These are phyloP conservation scores for Sphagnum fallax DNA, from an alignment of 228 moss, liverwort and hornwort genomes.

Conservation along the genomic window DNA sequence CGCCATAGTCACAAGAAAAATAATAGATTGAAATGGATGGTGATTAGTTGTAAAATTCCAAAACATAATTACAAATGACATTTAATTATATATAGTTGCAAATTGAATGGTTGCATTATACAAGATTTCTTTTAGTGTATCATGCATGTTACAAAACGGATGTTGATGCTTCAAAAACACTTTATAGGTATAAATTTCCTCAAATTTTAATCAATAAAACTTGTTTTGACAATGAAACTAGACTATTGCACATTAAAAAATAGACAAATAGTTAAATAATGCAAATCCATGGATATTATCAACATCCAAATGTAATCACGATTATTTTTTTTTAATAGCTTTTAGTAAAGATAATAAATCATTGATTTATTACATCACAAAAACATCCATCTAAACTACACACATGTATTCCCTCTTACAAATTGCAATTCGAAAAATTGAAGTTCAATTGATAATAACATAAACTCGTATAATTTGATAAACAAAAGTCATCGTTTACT, in stretches of 20 bases:
- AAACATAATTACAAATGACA: no score
- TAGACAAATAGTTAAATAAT: background rate
- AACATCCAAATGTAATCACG: background rate
- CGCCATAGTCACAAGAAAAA: no score
- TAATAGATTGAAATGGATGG: no score
- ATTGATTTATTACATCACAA: constrained; percentile 2
- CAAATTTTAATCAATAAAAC: background rate
- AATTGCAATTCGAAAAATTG: background rate
- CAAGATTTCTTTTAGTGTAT: background rate
- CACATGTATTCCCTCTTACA: background rate
- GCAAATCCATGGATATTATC: constrained; percentile 1
- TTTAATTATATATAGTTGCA: no score
- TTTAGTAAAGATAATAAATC: background rate
- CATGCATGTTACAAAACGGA: background rate
- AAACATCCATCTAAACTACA: background rate
- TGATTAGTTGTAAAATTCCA: no score
- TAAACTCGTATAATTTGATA: background rate
- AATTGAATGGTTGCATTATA: no score
- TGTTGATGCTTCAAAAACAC: background rate
- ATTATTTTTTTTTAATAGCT: background rate
- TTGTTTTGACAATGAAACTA: background rate
- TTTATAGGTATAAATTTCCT: background rate
- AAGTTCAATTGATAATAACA: background rate
- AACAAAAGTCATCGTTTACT: background rate
- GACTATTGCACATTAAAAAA: background rate